Percentiles rank a stretch among this genome's conserved stretches.
Evolutionary conservation across 257 asterid genomes (phyloP).

Genomic region (Solanum ossicruentum): DNA sequence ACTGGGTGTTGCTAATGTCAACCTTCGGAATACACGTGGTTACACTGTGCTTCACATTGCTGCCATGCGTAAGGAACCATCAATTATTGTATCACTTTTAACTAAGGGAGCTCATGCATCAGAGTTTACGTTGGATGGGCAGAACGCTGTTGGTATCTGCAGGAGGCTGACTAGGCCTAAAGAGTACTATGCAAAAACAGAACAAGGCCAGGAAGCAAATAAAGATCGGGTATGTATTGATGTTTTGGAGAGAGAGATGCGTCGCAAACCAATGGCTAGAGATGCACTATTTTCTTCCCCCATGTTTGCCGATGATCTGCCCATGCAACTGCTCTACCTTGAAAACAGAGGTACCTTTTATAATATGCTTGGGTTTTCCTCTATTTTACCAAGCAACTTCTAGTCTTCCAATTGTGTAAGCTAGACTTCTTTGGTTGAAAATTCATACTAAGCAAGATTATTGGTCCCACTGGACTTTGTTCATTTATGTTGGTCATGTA

Average conservation of each 20-base stretch:
- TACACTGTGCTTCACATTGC: conserved; percentile 54
- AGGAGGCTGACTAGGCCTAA: conserved; percentile 50
- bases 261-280: conserved; percentile 32
- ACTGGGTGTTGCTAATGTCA: conserved; percentile 46
- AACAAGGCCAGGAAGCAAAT: conserved; percentile 48
- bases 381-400: background rate
- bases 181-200: conserved; percentile 48
- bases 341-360: conserved; percentile 60
- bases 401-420: background rate
- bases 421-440: background rate
- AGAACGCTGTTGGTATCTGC: conserved; percentile 39
- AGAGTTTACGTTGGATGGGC: conserved; percentile 40
- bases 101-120: conserved; percentile 47
- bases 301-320: conserved; percentile 46
- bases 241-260: conserved; percentile 64
- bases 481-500: background rate
- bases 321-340: conserved; percentile 36
- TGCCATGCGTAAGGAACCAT: conserved; percentile 56
- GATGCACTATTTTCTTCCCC: conserved; percentile 18
- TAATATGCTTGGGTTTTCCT: background rate
- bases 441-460: background rate
- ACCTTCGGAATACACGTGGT: conserved; percentile 39
- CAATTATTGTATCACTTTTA: conserved; percentile 53
- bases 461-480: background rate
- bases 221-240: conserved; percentile 58